Evolutionary conservation across 2,329 filamentous ascomycete genomes (phyloP).

Genomic region (Hansfordia pulvinata): DNA sequence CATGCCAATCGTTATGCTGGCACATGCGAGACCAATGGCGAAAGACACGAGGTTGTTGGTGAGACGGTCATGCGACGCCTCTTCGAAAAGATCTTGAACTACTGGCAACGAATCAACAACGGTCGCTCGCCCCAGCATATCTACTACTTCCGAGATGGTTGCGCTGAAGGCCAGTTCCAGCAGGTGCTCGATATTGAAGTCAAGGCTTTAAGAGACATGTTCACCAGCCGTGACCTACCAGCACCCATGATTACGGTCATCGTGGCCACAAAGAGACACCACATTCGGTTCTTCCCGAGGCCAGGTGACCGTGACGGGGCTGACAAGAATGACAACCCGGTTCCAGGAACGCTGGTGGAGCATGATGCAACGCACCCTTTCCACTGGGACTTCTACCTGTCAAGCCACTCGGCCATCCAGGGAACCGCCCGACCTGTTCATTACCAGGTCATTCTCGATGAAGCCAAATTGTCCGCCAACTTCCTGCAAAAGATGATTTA

Average conservation of each 20-base stretch:
- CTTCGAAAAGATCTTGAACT: constrained; percentile 46
- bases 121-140: constrained; percentile 55
- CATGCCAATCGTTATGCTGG: constrained; percentile 66
- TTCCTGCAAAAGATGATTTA: constrained; percentile 82
- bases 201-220: constrained; percentile 47
- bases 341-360: constrained; percentile 82
- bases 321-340: constrained; percentile 68
- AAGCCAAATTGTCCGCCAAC: constrained; percentile 52
- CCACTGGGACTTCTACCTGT: constrained; percentile 74
- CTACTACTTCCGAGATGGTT: constrained; percentile 88
- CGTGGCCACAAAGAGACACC: constrained; percentile 85
- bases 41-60: constrained; percentile 66
- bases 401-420: constrained; percentile 63
- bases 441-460: constrained; percentile 81
- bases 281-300: constrained; percentile 81
- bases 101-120: constrained; percentile 50
- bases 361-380: constrained; percentile 80
- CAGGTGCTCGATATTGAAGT: constrained; percentile 75
- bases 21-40: constrained; percentile 70
- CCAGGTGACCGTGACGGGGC: constrained; percentile 26
- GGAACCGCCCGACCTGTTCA: constrained; percentile 87
- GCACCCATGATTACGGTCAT: constrained; percentile 67
- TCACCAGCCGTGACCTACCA: constrained; percentile 24
- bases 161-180: constrained; percentile 73
- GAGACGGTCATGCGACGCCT: constrained; percentile 51